Percentiles rank a stretch among this genome's conserved stretches.
Conservation (phyloP, 2,329 filamentous ascomycete genomes). For the Dactylellina haptotyla region DNA sequence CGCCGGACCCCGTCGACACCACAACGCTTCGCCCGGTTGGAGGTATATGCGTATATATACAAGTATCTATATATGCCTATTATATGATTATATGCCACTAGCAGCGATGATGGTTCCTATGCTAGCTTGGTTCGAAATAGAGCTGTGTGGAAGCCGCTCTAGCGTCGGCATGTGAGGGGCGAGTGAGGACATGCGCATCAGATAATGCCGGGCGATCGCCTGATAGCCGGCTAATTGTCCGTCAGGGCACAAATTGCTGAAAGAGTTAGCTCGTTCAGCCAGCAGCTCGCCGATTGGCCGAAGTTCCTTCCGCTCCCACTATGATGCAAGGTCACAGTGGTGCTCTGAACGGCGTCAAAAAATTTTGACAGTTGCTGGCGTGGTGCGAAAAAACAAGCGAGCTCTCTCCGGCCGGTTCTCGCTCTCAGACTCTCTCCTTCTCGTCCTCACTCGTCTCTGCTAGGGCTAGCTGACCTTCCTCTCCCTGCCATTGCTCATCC, state of each 20-base stretch:
- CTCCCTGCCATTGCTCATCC: slow-evolving; percentile 8
- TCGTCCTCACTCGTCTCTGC: not conserved
- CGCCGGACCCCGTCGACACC: not conserved
- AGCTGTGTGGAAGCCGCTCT: too few relatives aligned
- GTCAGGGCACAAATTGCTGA: slow-evolving; percentile 8
- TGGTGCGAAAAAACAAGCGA: slow-evolving; percentile 35
- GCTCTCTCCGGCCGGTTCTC: slow-evolving; percentile 44
- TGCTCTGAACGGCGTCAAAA: slow-evolving; percentile 29
- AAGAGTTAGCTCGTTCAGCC: not conserved
- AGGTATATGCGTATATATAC: too few relatives aligned
- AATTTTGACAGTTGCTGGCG: slow-evolving; percentile 12
- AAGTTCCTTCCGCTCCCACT: not conserved
- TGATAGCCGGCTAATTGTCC: not conserved
- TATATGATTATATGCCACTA: too few relatives aligned
- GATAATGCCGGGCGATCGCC: slow-evolving; percentile 23
- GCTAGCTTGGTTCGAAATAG: too few relatives aligned
- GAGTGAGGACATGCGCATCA: slow-evolving; percentile 13
- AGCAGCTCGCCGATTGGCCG: slow-evolving; percentile 25
- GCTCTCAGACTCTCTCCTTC: slow-evolving; percentile 6
- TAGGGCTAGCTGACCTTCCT: slow-evolving; percentile 11
- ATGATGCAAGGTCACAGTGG: slow-evolving; percentile 21
- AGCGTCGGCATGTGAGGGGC: slow-evolving; percentile 13
- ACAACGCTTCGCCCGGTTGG: too few relatives aligned
- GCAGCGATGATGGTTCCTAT: too few relatives aligned
- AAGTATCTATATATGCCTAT: too few relatives aligned